Conservation (phyloP, 2,329 filamentous ascomycete species). For the Fusarium sp. region DNA sequence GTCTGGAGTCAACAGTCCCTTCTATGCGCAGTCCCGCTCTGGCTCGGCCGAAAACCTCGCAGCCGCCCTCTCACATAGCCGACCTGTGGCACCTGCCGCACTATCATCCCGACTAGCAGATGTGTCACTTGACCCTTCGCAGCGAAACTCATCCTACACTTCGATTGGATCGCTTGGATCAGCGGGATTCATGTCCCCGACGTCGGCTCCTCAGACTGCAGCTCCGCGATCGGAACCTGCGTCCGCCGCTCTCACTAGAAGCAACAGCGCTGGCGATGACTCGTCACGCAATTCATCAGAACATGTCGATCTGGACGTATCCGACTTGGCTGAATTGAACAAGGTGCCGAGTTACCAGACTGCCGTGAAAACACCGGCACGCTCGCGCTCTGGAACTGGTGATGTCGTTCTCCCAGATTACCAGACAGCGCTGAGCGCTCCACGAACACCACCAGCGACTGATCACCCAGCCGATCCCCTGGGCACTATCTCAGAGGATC, state of each 20-base stretch:
- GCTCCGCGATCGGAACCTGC: constrained; percentile 56
- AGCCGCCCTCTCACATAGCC: constrained; percentile 56
- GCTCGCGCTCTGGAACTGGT: constrained; percentile 62
- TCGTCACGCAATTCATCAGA: constrained; percentile 68
- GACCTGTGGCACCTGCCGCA: constrained; percentile 59
- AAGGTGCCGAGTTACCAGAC: constrained; percentile 84
- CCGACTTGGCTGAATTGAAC: constrained; percentile 73
- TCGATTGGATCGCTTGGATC: constrained; percentile 57
- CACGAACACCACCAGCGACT: constrained; percentile 58
- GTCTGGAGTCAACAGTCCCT: constrained; percentile 85
- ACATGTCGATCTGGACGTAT: constrained; percentile 67
- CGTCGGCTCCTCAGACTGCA: constrained; percentile 51
- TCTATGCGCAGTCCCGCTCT: constrained; percentile 76
- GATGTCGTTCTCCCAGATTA: constrained; percentile 74
- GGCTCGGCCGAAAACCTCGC: constrained; percentile 85
- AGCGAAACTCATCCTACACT: constrained; percentile 60
- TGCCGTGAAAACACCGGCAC: constrained; percentile 74
- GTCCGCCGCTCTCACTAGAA: constrained; percentile 64
- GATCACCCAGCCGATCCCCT: constrained; percentile 47
- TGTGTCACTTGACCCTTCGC: constrained; percentile 66
- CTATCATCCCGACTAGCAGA: constrained; percentile 77
- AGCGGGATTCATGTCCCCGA: constrained; percentile 59
- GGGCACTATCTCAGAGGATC: constrained; percentile 49
- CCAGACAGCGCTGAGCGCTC: constrained; percentile 67
- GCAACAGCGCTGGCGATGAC: constrained; percentile 63